Evolutionary conservation across 768 basidiomycete genomes (phyloP), one percentile per base, ranked within the genome.

Genomic region (Kwoniella heveanensis): DNA sequence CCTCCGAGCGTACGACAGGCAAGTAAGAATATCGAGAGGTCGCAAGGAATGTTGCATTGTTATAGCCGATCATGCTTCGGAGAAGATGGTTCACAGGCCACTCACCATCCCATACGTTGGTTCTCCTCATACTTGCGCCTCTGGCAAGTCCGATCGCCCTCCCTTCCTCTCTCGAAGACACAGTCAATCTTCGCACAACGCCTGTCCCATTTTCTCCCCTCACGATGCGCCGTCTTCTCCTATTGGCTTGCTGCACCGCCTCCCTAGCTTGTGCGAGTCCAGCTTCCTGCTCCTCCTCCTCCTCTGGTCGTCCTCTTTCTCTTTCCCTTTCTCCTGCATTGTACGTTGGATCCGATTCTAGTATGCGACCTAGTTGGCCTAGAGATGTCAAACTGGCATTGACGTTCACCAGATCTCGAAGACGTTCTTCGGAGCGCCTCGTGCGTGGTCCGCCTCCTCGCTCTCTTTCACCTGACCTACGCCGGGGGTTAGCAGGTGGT

Each of bases 81-180:
- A n/a, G n/a, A n/a, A n/a, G n/a, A n/a, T n/a, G n/a, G n/a, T n/a
- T n/a, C n/a, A n/a, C n/a, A n/a, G n/a, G 12, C 8, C 8, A 70
- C 75, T 57, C 49, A 77, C 73, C 71, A 61, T 77, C 76, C 76
- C 76, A 77, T 1, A 77, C 69, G 57, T 74, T 77, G 7, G 71
- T 44, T 37, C 76, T 60, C 27, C 76, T 60, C 76, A 77, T 77
- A 65, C 73, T 74, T 1, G 76, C 76, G n/a, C 76, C 73, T 57
- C 76, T 72, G 21, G 73, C 73, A 37, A 77, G 29, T 19, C 73
- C 76, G 12, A 74, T 26, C 0, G 73, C 73, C 56, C 66, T 46
- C 5, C 76, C 76, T 50, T 77, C 76, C 54, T 77, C 73, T 54
- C 73, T 62, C 3, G 65, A 67, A 46, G 66, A 60, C 0, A 74